Conservation (phyloP, 345 rosid species). For the Gossypium bickii region DNA sequence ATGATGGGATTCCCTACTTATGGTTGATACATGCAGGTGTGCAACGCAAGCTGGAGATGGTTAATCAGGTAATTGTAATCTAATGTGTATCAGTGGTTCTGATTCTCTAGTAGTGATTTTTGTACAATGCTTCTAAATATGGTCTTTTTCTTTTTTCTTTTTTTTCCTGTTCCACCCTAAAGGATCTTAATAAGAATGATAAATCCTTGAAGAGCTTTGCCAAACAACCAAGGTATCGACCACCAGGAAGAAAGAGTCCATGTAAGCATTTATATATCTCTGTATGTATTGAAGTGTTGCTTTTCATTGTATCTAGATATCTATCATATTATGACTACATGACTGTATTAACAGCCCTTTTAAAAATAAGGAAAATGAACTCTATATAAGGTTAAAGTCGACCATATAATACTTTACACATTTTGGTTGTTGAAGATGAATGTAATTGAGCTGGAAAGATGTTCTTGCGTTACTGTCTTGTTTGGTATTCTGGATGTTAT, state of each 20-base stretch:
- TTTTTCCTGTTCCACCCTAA: background rate
- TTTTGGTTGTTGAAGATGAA: background rate
- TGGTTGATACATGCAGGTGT: conserved; percentile 36
- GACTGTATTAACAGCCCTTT: background rate
- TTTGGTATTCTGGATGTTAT: background rate
- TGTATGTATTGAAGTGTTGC: background rate
- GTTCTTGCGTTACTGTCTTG: background rate
- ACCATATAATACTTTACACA: background rate
- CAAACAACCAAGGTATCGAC: conserved; percentile 56
- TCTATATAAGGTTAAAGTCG: background rate
- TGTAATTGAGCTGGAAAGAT: background rate
- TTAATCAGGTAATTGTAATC: conserved; percentile 36
- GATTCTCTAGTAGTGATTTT: background rate
- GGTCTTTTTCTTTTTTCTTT: background rate
- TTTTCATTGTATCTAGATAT: background rate
- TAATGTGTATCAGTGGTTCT: background rate
- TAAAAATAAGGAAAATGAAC: background rate
- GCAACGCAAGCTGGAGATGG: conserved; percentile 58
- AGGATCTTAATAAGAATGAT: conserved; percentile 49
- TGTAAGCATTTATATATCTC: conserved; percentile 40
- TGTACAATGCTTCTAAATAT: background rate
- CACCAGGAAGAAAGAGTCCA: conserved; percentile 70
- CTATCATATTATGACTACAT: background rate
- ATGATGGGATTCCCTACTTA: conserved; percentile 1
- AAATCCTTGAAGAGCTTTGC: conserved; percentile 35